These are phyloP conservation scores for Tetraselmis striata DNA, from an alignment of 139 green algal genomes.

Conservation along the genomic window DNA sequence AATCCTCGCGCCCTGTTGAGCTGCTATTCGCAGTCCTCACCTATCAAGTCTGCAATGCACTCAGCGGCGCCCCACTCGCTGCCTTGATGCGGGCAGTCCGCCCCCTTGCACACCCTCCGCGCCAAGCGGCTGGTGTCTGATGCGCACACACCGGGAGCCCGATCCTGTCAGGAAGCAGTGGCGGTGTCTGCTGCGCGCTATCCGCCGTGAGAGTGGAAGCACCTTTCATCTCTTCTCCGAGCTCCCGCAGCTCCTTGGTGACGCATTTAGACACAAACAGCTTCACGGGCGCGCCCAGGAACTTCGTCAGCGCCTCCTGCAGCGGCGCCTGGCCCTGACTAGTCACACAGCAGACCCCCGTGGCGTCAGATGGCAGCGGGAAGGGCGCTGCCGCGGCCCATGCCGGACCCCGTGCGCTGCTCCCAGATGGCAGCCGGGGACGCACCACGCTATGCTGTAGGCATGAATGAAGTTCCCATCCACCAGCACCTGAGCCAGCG, in stretches of 20 bases:
- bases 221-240: constrained; percentile 39
- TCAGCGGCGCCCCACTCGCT: background rate
- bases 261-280: constrained; percentile 61
- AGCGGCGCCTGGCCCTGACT: background rate
- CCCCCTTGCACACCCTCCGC: background rate
- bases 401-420: background rate
- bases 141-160: too few relatives aligned
- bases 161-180: too few relatives aligned
- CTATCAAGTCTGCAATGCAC: background rate
- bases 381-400: background rate
- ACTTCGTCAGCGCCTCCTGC: constrained; percentile 40
- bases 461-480: constrained; percentile 78
- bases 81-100: background rate
- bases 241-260: constrained; percentile 41
- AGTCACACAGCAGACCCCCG: background rate
- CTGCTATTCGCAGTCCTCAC: constrained; percentile 25
- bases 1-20: constrained; percentile 5
- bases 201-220: constrained; percentile 9
- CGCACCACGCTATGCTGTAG: constrained; percentile 49
- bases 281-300: constrained; percentile 51
- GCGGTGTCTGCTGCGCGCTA: constrained; percentile 54
- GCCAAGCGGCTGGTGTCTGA: background rate
- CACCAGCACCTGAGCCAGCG: constrained; percentile 39
- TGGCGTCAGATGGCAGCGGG: background rate
- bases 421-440: background rate